A percentile compares a stretch with the other conserved stretches of the same genome.
Evolutionary conservation across 2,329 filamentous ascomycete genomes (phyloP).

Genomic region (Paracamarosporium sp.): DNA sequence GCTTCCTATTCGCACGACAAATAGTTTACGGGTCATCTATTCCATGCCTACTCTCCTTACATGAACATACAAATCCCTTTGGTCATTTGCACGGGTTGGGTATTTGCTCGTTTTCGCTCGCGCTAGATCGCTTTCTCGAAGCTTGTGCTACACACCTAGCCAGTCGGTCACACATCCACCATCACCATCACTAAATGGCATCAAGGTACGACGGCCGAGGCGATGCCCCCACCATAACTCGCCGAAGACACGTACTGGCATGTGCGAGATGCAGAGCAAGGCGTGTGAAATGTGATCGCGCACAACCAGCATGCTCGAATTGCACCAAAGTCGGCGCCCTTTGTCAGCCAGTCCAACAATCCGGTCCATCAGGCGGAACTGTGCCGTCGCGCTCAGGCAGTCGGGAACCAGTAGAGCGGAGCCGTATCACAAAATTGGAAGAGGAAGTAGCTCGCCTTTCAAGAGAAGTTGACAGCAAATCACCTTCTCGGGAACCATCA

Average conservation of each 20-base stretch:
- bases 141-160: not conserved
- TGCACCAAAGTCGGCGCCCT: constrained; percentile 25
- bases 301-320: constrained; percentile 29
- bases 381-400: constrained; percentile 12
- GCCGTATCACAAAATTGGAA: constrained; percentile 21
- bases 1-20: constrained; percentile 13
- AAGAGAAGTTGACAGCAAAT: constrained; percentile 24
- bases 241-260: constrained; percentile 26
- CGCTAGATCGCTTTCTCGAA: constrained; percentile 7
- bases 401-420: constrained; percentile 19
- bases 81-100: constrained; percentile 11
- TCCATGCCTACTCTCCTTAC: constrained; percentile 8
- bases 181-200: constrained; percentile 10
- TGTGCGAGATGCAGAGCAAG: constrained; percentile 30
- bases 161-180: not conserved
- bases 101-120: not conserved
- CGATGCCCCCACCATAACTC: constrained; percentile 27
- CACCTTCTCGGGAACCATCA: constrained; percentile 25
- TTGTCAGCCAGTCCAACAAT: constrained; percentile 24
- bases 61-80: constrained; percentile 12
- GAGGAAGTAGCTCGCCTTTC: constrained; percentile 24
- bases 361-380: constrained; percentile 5
- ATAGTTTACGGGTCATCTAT: constrained; percentile 1
- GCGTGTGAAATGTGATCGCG: constrained; percentile 30
- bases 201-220: constrained; percentile 20